Conservation (phyloP, 768 basidiomycete genomes). For the Neoboletus brunneissimus region DNA sequence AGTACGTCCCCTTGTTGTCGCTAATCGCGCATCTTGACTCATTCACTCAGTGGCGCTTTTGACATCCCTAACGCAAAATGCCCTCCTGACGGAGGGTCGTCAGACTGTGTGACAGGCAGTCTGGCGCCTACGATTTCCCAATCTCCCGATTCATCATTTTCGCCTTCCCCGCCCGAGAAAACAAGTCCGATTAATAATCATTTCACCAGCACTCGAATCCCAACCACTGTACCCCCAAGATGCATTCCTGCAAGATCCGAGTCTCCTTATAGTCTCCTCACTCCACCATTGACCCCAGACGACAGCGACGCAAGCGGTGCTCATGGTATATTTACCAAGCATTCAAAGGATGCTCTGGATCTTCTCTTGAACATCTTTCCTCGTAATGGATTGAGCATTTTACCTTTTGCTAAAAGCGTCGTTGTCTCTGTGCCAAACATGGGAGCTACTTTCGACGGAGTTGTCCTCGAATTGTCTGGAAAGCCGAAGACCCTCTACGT, state of each 20-base stretch:
- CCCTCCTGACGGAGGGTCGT: constrained; percentile 96
- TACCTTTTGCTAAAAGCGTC: constrained; percentile 75
- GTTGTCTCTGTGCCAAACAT: constrained; percentile 67
- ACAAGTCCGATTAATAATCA: constrained; percentile 17
- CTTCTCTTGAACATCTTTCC: constrained; percentile 81
- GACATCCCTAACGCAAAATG: constrained; percentile 88
- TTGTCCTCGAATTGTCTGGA: constrained; percentile 72
- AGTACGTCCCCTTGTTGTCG: constrained; percentile 46
- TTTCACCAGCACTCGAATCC: constrained; percentile 21
- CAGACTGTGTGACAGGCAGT: constrained; percentile 92
- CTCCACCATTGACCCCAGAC: constrained; percentile 81
- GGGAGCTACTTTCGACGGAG: constrained; percentile 70
- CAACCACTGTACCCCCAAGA: constrained; percentile 38
- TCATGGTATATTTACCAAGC: constrained; percentile 43
- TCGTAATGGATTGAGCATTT: constrained; percentile 58
- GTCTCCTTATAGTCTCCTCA: constrained; percentile 47
- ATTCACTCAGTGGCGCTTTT: constrained; percentile 83
- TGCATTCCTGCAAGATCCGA: constrained; percentile 40
- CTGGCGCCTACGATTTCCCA: constrained; percentile 62
- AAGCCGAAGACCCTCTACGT: constrained; percentile 78
- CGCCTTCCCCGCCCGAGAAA: constrained; percentile 29
- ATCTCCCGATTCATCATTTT: constrained; percentile 37
- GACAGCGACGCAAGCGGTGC: constrained; percentile 45
- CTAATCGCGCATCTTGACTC: not conserved
- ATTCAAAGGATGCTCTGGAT: constrained; percentile 64